Percentiles rank a stretch among this genome's conserved stretches.
Evolutionary conservation across 345 rosid genomes (phyloP).

Genomic region (Camelina laxa): DNA sequence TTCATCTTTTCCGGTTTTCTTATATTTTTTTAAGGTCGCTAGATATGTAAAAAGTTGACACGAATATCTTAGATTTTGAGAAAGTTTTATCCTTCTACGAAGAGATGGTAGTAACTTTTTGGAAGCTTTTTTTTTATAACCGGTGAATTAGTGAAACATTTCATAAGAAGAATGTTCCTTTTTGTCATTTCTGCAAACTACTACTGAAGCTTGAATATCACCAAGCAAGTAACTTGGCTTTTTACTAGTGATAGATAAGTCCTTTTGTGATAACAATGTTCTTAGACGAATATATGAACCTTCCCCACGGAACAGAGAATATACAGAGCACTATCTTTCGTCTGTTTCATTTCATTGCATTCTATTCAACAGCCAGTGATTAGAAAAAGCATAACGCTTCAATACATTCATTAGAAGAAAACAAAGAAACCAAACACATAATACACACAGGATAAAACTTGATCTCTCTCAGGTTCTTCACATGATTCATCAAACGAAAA

Average conservation of each 20-base stretch:
- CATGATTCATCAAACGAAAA: constrained; percentile 25
- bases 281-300: background rate
- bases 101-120: no score
- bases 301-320: background rate
- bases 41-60: background rate
- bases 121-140: no score
- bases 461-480: constrained; percentile 19
- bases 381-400: background rate
- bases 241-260: no score
- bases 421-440: constrained; percentile 17
- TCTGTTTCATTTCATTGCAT: constrained; percentile 9
- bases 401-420: constrained; percentile 12
- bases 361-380: background rate
- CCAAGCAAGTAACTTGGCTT: background rate
- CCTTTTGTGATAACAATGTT: background rate
- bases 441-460: constrained; percentile 16
- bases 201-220: no score
- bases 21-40: background rate
- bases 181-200: background rate
- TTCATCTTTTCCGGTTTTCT: background rate
- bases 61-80: no score
- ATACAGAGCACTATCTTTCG: background rate
- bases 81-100: no score
- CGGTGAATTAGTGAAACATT: no score
- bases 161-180: background rate